A percentile compares a stretch with the other conserved stretches of the same genome.
Conservation (phyloP, 352 stramenopile species). For the Globisporangium barbulae region DNA sequence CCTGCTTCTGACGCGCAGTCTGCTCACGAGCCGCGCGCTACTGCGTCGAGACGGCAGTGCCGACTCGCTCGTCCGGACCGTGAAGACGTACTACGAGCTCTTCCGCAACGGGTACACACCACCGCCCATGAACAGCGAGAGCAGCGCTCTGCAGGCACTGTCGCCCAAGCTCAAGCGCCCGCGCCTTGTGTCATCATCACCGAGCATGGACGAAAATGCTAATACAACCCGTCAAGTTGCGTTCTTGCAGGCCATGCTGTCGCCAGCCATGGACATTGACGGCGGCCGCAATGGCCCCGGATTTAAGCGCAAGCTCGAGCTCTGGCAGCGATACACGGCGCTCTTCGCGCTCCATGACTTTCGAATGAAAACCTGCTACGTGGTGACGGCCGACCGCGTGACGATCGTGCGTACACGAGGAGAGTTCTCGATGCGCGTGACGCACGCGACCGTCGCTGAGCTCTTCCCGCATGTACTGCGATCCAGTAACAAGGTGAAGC, state of each 20-base stretch:
- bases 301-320: no score
- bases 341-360: slow-evolving; percentile 11
- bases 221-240: background rate
- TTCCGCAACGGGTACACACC: slow-evolving; percentile 13
- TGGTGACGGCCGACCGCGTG: background rate
- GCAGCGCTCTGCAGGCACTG: background rate
- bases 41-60: background rate
- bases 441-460: slow-evolving; percentile 2
- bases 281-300: slow-evolving; percentile 8
- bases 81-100: slow-evolving; percentile 6
- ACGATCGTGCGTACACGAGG: slow-evolving; percentile 4
- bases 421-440: slow-evolving; percentile 6
- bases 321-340: background rate
- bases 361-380: background rate
- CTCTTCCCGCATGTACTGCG: slow-evolving; percentile 3
- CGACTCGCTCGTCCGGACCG: slow-evolving; percentile 6
- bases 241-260: slow-evolving; percentile 8
- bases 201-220: background rate
- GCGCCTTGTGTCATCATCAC: background rate
- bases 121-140: background rate
- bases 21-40: slow-evolving; percentile 14
- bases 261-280: slow-evolving; percentile 5
- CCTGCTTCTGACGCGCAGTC: slow-evolving; percentile 11
- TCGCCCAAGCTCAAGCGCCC: background rate
- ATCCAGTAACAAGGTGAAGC: background rate